Evolutionary conservation across 805 yeast genomes (phyloP), one percentile per base, ranked within the genome.

Genomic region (Alloascoidea africana): DNA sequence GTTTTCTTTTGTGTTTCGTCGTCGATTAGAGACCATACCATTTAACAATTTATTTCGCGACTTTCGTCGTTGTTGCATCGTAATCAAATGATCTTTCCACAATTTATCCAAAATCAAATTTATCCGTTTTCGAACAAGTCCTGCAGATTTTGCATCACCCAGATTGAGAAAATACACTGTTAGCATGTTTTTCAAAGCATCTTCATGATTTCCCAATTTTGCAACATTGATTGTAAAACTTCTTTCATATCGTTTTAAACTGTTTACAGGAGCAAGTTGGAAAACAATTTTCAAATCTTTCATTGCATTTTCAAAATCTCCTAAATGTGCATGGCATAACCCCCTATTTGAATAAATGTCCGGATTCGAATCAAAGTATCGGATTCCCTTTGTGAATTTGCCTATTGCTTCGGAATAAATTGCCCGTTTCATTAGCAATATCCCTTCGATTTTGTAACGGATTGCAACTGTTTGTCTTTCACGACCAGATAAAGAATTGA

Each of bases 331-430:
- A 23, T 23, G n/a, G n/a, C 30, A 23, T 8, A 23, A 8, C n/a
- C 13, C 8, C n/a, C 30, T 23, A 23, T 23, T 23, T 8, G 30
- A 23, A 23, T 23, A 23, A 8, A 23, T 8, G 8, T 8, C 8
- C n/a, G 30, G 30, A 23, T 23, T 23, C n/a, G n/a, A n/a, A 23
- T 23, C n/a, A n/a, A 23, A 23, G n/a, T 23, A 23, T 23, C 30
- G 8, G 8, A 23, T 8, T 8, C 30, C 30, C n/a, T 23, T 23
- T 23, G 30, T 8, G n/a, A 23, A 23, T 23, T 23, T 23, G n/a
- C 8, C 13, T 8, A 23, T 23, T 8, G 30, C 30, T 8, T 23
- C 30, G 13, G 13, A 8, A 23, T 23, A 23, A 8, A 8, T 23
- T 23, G 13, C 13, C n/a, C n/a, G 8, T 23, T 23, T 23, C 30